Base-by-base conservation (phyloP, 345 rosid species). In the Eutrema japonicum region DNA sequence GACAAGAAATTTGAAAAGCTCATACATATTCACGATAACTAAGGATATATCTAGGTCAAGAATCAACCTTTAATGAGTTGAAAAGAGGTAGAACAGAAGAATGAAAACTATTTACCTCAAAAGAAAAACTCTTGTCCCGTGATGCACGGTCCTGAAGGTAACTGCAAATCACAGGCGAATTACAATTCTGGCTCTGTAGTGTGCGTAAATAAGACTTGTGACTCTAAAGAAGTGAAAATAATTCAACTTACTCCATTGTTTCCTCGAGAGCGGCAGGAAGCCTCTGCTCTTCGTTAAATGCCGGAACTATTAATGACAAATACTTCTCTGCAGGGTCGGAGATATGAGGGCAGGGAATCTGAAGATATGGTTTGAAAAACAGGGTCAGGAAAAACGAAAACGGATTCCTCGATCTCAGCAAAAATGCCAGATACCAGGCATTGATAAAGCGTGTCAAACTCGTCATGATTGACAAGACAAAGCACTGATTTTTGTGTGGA, bases 261-360 rank as follows among this genome's bases (percentile, higher is more conserved):
- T 94, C 99, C 72, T 84, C 87, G 54, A 94, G 92, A 38, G 96
- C 93, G 38, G 79, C 87, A 67, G 97, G 97, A 77, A 94, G 99
- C 66, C 99, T 88, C 66, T 81, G 83, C 81, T 91, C 97, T 78
- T 94, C 99, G 52, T 94, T 94, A 68, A 50, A 92, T 4, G 99
- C 99, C 10, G 99, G 99, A 78, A 94, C 81, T 59, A 94, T 84
- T 72, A 94, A 71, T 8, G 99, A 89, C 38, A 94, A 35, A 80
- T 94, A 92, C 85, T 90, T 92, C 68, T 84, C 88, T 0, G 97
- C 87, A 16, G 98, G 97, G 71, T 95, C 90, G 9, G 68, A 64
- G 41, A 90, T 63, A 75, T 73, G 58, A 42, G 96, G 89, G 75
- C 88, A 86, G 29, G 83, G 86, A 71, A 95, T 88, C 97, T 95